phyloP scores from a whole-genome alignment of 306 rosid genomes.

The Sicyos baderoa region DNA sequence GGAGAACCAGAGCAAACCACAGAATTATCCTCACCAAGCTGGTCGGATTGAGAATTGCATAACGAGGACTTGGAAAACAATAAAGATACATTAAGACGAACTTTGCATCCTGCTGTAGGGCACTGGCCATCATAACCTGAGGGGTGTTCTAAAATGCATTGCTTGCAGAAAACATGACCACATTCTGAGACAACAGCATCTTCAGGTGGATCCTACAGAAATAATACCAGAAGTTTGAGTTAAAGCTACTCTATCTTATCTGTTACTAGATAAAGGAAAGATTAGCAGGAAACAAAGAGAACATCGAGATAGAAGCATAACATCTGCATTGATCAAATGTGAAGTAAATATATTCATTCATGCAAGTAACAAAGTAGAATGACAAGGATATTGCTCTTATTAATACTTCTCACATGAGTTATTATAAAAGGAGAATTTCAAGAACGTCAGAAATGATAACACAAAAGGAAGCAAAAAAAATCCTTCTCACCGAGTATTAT shows the following conservation, averaged over 20 bases:
- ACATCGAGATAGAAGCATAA: background rate
- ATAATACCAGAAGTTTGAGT: constrained; percentile 11
- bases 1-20: constrained; percentile 42
- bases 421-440: background rate
- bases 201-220: constrained; percentile 83
- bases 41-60: constrained; percentile 41
- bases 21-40: constrained; percentile 47
- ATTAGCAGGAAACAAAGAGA: background rate
- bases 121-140: constrained; percentile 74
- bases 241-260: background rate
- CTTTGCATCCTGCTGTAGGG: constrained; percentile 62
- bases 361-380: background rate
- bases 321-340: background rate
- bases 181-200: constrained; percentile 88
- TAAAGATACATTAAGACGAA: constrained; percentile 39
- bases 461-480: background rate
- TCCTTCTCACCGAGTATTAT: background rate
- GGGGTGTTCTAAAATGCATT: constrained; percentile 76
- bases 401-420: background rate
- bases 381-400: background rate
- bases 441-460: background rate
- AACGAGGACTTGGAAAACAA: constrained; percentile 64
- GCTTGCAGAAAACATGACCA: constrained; percentile 94
- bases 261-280: background rate
- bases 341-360: background rate